A percentile compares a stretch with the other conserved stretches of the same genome.
Evolutionary conservation across 1,284 basidiomycete species (phyloP).

Genomic region (Inonotus obliquus): DNA sequence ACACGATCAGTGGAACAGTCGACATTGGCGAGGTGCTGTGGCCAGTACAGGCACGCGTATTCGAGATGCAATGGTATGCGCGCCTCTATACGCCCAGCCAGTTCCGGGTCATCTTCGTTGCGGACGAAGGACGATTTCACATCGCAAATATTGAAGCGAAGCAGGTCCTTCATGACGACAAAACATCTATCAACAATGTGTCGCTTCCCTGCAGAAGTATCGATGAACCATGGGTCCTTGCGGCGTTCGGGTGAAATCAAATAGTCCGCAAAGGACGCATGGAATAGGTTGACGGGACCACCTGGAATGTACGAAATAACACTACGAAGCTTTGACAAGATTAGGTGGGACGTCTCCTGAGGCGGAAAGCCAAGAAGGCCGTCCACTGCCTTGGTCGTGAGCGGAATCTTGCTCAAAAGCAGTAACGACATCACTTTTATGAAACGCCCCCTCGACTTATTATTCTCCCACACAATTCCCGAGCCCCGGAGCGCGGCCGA

Average conservation of each 20-base stretch:
- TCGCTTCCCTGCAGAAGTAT: not conserved
- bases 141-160: slow-evolving; percentile 10
- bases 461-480: not conserved
- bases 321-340: not conserved
- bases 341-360: not conserved
- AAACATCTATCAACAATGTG: not conserved
- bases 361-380: not conserved
- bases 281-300: not conserved
- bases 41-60: slow-evolving; percentile 10
- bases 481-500: not conserved
- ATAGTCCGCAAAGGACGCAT: slow-evolving; percentile 10
- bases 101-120: slow-evolving; percentile 1
- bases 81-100: not conserved
- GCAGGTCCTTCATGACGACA: not conserved
- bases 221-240: not conserved
- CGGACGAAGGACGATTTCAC: not conserved
- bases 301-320: not conserved
- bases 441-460: not conserved
- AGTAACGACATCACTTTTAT: not conserved
- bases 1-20: not conserved
- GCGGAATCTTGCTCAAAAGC: not conserved
- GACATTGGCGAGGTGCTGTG: not conserved
- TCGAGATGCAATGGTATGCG: not conserved
- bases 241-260: not conserved
- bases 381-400: not conserved